Base-by-base conservation (phyloP, 352 stramenopile genomes). In the Globisporangium sylvaticum region DNA sequence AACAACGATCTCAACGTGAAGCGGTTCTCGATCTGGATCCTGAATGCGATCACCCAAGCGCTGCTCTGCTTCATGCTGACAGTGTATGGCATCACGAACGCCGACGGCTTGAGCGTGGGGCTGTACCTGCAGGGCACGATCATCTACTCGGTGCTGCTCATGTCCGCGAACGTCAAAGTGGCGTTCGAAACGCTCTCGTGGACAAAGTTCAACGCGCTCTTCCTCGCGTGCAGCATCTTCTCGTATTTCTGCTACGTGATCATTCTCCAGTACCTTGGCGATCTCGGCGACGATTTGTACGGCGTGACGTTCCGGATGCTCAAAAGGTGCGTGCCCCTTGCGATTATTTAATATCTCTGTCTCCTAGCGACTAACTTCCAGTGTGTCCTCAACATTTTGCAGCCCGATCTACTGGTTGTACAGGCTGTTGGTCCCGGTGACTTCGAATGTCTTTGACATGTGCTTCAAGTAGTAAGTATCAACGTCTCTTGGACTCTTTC, bases 151-250 rank as follows among this genome's bases (percentile, higher is more conserved):
- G 71, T 77, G 18, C 69, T 93, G 53, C 76, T 93, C 59, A 87
- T 91, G 81, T 89, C 85, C 9, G 83, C 83, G 34, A 93, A 93
- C 56, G 12, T 76, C 57, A 93, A 93, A 71, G 85, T 93, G n/a
- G 66, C 85, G 4, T 57, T 93, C 34, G 83, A 91, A 69, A 91
- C 85, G 7, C 69, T 85, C n/a, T 90, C 77, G 32, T 93, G 85
- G 85, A 93, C 81, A 53, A 87, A 86, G 63, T 89, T 81, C 71
- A 89, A 90, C 70, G 62, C 69, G 14, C 59, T 77, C 24, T 79
- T 89, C 54, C 64, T 93, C 27, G 65, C 73, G 10, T 89, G 84
- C 60, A 90, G 81, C 46, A 12, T 91, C 8, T 70, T 65, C 46
- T 65, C 91, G 12, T 93, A 86, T 65, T 81, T 90, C 62, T 79